A percentile compares a stretch with the other conserved stretches of the same genome.
phyloP scores from a whole-genome alignment of 805 yeast species.

The Torulaspora microellipsoides region DNA sequence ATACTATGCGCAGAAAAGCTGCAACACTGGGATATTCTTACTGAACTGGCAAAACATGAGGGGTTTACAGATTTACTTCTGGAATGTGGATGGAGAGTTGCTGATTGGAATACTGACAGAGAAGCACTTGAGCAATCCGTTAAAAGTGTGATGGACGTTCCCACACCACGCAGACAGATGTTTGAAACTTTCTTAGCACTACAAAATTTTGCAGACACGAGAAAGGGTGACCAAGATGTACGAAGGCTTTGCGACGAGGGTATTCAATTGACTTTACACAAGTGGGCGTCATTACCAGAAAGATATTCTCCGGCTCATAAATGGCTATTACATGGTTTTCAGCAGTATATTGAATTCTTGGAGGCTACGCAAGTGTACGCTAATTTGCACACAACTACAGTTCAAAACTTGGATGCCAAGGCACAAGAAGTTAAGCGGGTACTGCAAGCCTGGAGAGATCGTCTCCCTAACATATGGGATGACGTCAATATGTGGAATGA shows the following conservation, averaged over 20 bases:
- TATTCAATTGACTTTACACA: constrained; percentile 82
- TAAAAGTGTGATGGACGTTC: constrained; percentile 95
- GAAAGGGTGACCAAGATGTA: constrained; percentile 79
- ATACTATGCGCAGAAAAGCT: constrained; percentile 92
- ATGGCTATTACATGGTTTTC: constrained; percentile 88
- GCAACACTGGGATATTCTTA: constrained; percentile 96
- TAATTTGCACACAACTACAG: constrained; percentile 81
- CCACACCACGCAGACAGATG: constrained; percentile 94
- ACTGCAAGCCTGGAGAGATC: constrained; percentile 95
- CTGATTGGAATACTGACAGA: constrained; percentile 94
- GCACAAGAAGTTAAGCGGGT: constrained; percentile 94
- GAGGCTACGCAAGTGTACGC: constrained; percentile 95
- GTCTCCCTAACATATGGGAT: constrained; percentile 95
- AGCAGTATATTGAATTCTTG: constrained; percentile 94
- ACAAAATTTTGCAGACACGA: constrained; percentile 90
- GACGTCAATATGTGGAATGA: constrained; percentile 98
- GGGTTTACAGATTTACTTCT: constrained; percentile 90
- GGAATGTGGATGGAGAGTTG: constrained; percentile 99
- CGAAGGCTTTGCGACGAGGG: constrained; percentile 92
- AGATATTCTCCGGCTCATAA: constrained; percentile 78
- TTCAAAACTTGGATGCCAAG: constrained; percentile 85
- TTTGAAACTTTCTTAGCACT: constrained; percentile 90
- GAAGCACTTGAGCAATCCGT: constrained; percentile 93
- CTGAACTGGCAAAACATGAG: constrained; percentile 96
- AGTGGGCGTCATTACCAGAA: constrained; percentile 86